These are phyloP conservation scores for Diplosphaera chodatii DNA, from an alignment of 139 green algal species.

Conservation along the genomic window DNA sequence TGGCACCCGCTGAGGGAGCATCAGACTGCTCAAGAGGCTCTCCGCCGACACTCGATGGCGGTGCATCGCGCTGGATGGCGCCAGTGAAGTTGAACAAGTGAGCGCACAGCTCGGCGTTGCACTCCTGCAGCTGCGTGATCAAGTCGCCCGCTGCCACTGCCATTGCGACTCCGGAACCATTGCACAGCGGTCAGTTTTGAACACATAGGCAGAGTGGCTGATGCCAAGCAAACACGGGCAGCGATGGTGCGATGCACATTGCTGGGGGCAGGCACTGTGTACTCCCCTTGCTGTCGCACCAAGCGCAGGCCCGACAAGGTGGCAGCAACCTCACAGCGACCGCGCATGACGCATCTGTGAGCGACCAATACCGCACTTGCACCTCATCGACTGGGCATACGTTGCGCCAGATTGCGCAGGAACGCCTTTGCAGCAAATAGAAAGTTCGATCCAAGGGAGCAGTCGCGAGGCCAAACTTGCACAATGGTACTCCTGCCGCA, in stretches of 20 bases:
- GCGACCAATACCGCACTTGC: background rate
- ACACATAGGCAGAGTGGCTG: no score
- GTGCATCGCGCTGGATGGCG: background rate
- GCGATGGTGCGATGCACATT: no score
- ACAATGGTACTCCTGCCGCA: slow-evolving; percentile 32
- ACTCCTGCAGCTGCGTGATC: slow-evolving; percentile 1
- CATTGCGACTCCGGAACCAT: no score
- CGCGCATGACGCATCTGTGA: background rate
- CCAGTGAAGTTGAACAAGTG: slow-evolving; percentile 4
- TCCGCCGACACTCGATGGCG: background rate
- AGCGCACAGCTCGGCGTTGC: background rate
- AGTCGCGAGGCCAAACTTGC: background rate
- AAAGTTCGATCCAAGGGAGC: background rate
- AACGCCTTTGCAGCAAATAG: background rate
- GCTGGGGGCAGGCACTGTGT: no score
- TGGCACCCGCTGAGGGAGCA: background rate
- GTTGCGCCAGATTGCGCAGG: no score
- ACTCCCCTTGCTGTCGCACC: no score
- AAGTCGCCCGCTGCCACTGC: background rate
- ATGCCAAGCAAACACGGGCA: no score
- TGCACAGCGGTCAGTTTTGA: no score
- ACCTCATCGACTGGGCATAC: background rate
- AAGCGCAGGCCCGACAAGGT: no score
- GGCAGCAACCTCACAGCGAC: no score
- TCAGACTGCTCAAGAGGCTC: background rate